Conservation (phyloP, 805 yeast species). For the Metschnikowia amazonensis region DNA sequence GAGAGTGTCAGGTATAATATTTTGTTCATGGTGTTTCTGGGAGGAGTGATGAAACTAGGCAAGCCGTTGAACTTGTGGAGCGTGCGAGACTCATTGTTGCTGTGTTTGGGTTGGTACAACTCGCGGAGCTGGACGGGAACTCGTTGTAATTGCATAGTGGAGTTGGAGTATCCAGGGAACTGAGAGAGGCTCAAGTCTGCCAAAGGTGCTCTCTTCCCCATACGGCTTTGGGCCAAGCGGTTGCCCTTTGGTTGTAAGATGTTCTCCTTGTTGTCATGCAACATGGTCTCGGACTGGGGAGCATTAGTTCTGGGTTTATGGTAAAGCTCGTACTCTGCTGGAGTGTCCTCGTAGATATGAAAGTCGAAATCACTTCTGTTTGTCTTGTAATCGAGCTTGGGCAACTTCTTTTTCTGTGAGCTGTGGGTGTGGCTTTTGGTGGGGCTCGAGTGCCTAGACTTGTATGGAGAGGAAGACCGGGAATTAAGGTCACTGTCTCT, state of each 20-base stretch:
- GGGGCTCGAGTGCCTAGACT: conserved; percentile 14
- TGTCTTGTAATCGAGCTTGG: conserved; percentile 10
- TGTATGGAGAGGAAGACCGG: conserved; percentile 16
- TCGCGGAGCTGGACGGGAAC: conserved; percentile 22
- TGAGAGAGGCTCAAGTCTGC: conserved; percentile 26
- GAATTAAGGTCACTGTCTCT: conserved; percentile 17
- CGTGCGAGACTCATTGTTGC: conserved; percentile 25
- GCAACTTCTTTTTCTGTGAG: conserved; percentile 13
- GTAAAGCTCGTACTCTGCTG: conserved; percentile 13
- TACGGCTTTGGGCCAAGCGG: conserved; percentile 9
- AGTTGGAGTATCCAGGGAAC: conserved; percentile 28
- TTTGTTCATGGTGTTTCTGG: conserved; percentile 22
- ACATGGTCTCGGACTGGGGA: conserved; percentile 1
- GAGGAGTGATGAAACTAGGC: conserved; percentile 36
- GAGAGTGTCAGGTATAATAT: conserved; percentile 20
- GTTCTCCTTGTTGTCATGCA: conserved; percentile 40
- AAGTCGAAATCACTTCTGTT: conserved; percentile 9
- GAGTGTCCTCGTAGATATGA: conserved; percentile 18
- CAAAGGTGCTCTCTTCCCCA: conserved; percentile 24
- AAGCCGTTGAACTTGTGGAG: conserved; percentile 29
- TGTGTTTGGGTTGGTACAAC: conserved; percentile 30
- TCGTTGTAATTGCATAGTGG: conserved; percentile 8
- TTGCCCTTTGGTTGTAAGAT: conserved; percentile 32
- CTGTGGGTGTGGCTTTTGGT: conserved; percentile 6
- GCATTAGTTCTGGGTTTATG: conserved; percentile 10